These are phyloP conservation scores for Davidsoniella neocaledoniae DNA, from an alignment of 2,329 filamentous ascomycete genomes.

Conservation along the genomic window DNA sequence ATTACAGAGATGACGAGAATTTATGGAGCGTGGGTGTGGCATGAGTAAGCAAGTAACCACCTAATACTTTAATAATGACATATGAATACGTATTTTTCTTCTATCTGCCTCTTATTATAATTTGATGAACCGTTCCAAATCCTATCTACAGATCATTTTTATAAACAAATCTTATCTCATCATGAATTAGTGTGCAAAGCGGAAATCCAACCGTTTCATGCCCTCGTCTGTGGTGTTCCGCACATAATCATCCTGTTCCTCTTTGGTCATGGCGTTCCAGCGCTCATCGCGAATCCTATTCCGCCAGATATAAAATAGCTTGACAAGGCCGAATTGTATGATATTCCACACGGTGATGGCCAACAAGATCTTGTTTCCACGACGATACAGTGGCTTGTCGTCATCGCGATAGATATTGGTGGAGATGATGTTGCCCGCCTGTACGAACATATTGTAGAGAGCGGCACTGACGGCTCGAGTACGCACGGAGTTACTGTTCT, in stretches of 20 bases:
- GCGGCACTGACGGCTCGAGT: constrained; percentile 30
- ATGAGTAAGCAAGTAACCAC: too few relatives aligned
- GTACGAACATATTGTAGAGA: constrained; percentile 32
- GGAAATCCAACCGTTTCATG: constrained; percentile 36
- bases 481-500: constrained; percentile 31
- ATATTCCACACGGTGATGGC: constrained; percentile 32
- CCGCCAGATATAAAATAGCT: constrained; percentile 30
- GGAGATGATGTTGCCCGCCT: constrained; percentile 26
- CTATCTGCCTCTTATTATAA: too few relatives aligned
- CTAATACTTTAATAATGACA: too few relatives aligned
- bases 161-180: not conserved
- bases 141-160: too few relatives aligned
- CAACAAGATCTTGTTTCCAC: constrained; percentile 33
- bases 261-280: constrained; percentile 27
- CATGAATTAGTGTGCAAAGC: constrained; percentile 28
- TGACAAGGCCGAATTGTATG: constrained; percentile 26
- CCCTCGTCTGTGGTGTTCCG: constrained; percentile 34
- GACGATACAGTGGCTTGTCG: constrained; percentile 34
- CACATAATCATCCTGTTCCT: constrained; percentile 31
- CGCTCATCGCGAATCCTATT: constrained; percentile 26
- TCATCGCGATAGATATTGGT: constrained; percentile 37
- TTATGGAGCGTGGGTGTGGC: too few relatives aligned
- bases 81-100: too few relatives aligned
- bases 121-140: too few relatives aligned
- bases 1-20: too few relatives aligned